These are phyloP conservation scores for Puccinia hordei DNA, from an alignment of 1,284 basidiomycete genomes.

Conservation along the genomic window DNA sequence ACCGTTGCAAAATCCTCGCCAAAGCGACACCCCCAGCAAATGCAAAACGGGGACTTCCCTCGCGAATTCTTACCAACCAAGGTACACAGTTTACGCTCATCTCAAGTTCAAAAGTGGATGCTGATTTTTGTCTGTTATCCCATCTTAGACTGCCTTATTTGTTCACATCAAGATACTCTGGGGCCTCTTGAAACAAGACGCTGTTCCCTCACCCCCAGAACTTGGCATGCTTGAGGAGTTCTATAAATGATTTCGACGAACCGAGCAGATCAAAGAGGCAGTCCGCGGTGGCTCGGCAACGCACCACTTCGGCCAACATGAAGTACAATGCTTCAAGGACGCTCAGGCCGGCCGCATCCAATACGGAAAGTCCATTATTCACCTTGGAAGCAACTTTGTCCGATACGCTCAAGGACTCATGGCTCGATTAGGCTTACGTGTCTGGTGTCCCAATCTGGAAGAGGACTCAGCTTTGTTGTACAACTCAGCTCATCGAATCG, in stretches of 20 bases:
- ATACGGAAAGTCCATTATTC: constrained; percentile 1
- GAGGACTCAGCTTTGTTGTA: too few relatives aligned
- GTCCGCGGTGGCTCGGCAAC: not conserved
- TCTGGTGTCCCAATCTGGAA: too few relatives aligned
- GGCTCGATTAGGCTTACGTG: too few relatives aligned
- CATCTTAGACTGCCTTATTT: constrained; percentile 9
- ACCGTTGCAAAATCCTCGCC: not conserved
- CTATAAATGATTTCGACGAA: constrained; percentile 12
- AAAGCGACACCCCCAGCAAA: constrained; percentile 25
- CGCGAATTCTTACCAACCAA: constrained; percentile 26
- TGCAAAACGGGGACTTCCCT: constrained; percentile 14
- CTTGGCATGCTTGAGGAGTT: constrained; percentile 9
- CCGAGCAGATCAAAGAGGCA: constrained; percentile 16
- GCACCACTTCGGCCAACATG: not conserved
- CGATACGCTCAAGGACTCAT: too few relatives aligned
- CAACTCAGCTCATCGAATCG: constrained; percentile 30
- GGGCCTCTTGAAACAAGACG: constrained; percentile 36
- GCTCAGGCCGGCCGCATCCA: not conserved
- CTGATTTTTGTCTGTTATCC: not conserved
- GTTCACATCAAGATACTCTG: constrained; percentile 38
- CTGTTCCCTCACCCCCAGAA: constrained; percentile 15
- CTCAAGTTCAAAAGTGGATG: not conserved
- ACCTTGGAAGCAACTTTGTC: too few relatives aligned
- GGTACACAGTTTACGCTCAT: not conserved
- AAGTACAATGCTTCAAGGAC: not conserved